These are phyloP conservation scores for Cicer cuneatum DNA, from an alignment of 306 rosid species.

Conservation along the genomic window DNA sequence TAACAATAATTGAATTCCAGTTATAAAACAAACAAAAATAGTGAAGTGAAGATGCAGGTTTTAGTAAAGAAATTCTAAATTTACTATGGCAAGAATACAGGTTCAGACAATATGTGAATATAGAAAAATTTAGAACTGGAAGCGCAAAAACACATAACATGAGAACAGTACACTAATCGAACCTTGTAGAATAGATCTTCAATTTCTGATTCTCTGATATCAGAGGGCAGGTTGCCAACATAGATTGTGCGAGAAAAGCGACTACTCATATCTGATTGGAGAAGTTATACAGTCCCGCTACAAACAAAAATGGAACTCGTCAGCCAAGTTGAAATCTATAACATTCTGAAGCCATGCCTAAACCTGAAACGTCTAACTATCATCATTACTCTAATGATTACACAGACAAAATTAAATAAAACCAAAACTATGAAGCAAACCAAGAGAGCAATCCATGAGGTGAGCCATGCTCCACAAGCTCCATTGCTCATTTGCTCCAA, in stretches of 20 bases:
- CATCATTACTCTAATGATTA: conserved; percentile 57
- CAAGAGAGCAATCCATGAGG: conserved; percentile 99
- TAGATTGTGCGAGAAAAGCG: conserved; percentile 99
- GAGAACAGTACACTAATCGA: conserved; percentile 20
- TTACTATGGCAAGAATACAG: not conserved
- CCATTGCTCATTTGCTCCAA: conserved; percentile 99
- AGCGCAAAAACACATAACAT: not conserved
- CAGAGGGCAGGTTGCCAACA: conserved; percentile 96
- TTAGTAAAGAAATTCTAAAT: conserved; percentile 6
- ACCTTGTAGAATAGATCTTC: conserved; percentile 98
- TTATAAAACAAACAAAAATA: not conserved
- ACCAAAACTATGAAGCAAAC: conserved; percentile 99
- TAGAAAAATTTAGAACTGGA: not conserved
- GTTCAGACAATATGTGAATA: conserved; percentile 14
- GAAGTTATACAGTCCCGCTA: conserved; percentile 51
- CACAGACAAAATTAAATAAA: conserved; percentile 67
- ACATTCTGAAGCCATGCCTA: conserved; percentile 40
- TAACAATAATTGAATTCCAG: not conserved
- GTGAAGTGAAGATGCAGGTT: conserved; percentile 4
- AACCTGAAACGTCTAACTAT: conserved; percentile 50
- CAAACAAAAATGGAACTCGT: conserved; percentile 51
- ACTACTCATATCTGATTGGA: conserved; percentile 75
- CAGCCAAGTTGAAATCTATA: conserved; percentile 37
- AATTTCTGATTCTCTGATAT: conserved; percentile 85
- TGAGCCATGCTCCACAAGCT: conserved; percentile 99